Conservation (phyloP, 257 asterid species). For the Gentiana dahurica region DNA sequence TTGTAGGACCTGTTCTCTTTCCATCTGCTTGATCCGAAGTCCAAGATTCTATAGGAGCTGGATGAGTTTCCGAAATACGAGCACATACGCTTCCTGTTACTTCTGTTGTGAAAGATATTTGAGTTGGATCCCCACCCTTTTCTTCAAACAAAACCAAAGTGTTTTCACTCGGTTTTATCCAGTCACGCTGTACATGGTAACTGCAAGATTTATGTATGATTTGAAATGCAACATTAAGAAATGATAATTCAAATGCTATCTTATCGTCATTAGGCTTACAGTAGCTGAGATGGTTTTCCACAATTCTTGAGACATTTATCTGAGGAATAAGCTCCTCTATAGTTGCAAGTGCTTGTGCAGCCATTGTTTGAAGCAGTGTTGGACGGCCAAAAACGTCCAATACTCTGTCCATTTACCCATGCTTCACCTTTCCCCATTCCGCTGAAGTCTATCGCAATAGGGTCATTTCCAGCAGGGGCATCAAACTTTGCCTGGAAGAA, state of each 20-base stretch:
- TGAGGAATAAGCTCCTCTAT: slow-evolving; percentile 49
- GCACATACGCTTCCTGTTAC: slow-evolving; percentile 53
- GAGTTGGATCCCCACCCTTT: slow-evolving; percentile 76
- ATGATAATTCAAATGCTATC: background rate
- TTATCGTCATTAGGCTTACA: slow-evolving; percentile 32
- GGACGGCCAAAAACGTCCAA: slow-evolving; percentile 90
- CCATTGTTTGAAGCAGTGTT: slow-evolving; percentile 35
- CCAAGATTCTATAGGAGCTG: slow-evolving; percentile 73
- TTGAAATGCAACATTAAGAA: background rate
- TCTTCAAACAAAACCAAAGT: slow-evolving; percentile 71
- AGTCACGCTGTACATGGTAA: slow-evolving; percentile 83
- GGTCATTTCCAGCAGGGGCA: slow-evolving; percentile 63
- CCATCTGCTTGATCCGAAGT: slow-evolving; percentile 24
- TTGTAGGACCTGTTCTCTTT: slow-evolving; percentile 19
- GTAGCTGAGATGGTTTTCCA: slow-evolving; percentile 75
- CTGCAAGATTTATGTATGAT: slow-evolving; percentile 25
- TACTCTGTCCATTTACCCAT: slow-evolving; percentile 90
- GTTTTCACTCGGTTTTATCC: slow-evolving; percentile 64
- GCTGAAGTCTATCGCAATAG: slow-evolving; percentile 61
- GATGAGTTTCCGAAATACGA: slow-evolving; percentile 55
- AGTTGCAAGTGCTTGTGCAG: slow-evolving; percentile 54
- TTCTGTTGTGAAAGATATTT: slow-evolving; percentile 56
- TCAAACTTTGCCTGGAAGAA: slow-evolving; percentile 45
- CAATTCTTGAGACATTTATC: slow-evolving; percentile 62
- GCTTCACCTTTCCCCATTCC: slow-evolving; percentile 90